These are phyloP conservation scores for Microstegium vimineum DNA, from an alignment of 176 grass and related monocot species.

Conservation along the genomic window DNA sequence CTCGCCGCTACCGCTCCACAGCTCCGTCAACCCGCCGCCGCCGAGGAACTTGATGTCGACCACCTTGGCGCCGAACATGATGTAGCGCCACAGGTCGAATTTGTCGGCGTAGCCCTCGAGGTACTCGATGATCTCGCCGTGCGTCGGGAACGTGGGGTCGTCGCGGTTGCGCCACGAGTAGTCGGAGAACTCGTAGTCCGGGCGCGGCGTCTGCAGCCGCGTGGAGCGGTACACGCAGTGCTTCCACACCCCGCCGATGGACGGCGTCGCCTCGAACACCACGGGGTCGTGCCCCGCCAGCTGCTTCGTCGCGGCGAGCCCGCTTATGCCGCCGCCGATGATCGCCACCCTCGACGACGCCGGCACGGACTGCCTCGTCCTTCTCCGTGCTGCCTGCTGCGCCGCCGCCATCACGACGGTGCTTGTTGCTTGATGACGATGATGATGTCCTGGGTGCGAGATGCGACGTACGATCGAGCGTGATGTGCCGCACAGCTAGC, in stretches of 20 bases:
- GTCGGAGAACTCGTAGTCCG: conserved; percentile 97
- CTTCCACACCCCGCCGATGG: conserved; percentile 83
- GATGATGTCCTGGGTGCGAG: not conserved
- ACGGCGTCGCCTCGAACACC: conserved; percentile 77
- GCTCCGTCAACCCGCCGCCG: conserved; percentile 46
- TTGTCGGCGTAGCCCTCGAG: conserved; percentile 65
- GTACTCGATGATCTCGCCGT: conserved; percentile 85
- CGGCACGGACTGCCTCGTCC: conserved; percentile 36
- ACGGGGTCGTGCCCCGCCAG: conserved; percentile 63
- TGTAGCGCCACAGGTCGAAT: conserved; percentile 73
- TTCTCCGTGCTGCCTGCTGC: conserved; percentile 14
- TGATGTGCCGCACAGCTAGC: not conserved
- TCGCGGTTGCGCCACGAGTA: conserved; percentile 67
- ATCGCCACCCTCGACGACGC: conserved; percentile 66
- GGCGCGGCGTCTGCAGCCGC: conserved; percentile 80
- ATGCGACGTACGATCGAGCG: not conserved
- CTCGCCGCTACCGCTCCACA: conserved; percentile 56
- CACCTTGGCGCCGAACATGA: conserved; percentile 61
- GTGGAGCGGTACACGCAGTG: conserved; percentile 87
- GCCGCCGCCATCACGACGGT: not conserved
- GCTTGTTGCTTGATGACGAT: not conserved
- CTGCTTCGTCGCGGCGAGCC: conserved; percentile 79
- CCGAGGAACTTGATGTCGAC: conserved; percentile 77
- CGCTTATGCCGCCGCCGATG: conserved; percentile 85
- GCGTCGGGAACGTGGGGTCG: conserved; percentile 79